Percentiles rank a stretch among this genome's conserved stretches.
Conservation (phyloP, 345 rosid genomes). For the Mercurialis annua region DNA sequence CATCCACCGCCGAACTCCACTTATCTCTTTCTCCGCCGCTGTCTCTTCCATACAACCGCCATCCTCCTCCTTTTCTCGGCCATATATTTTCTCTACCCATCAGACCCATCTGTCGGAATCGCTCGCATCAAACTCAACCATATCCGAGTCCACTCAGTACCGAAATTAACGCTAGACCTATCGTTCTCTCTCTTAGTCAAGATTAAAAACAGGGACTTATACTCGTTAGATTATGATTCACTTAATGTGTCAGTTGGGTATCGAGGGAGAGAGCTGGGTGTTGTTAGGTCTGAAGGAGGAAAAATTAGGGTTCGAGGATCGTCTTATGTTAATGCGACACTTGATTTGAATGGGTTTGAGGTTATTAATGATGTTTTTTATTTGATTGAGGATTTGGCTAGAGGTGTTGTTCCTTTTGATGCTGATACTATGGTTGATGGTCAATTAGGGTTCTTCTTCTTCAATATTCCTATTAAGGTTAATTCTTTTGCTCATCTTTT, state of each 20-base stretch:
- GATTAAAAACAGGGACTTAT: conserved; percentile 62
- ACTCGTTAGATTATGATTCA: conserved; percentile 57
- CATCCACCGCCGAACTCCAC: conserved; percentile 20
- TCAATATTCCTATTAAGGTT: conserved; percentile 67
- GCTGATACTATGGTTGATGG: conserved; percentile 55
- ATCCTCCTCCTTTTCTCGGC: conserved; percentile 48
- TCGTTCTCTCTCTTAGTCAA: conserved; percentile 59
- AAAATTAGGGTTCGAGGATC: conserved; percentile 55
- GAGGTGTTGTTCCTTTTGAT: conserved; percentile 69
- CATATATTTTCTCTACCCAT: conserved; percentile 63
- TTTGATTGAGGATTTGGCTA: conserved; percentile 65
- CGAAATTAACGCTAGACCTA: conserved; percentile 52
- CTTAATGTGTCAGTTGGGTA: conserved; percentile 69
- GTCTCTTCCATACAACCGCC: conserved; percentile 38
- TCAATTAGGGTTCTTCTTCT: conserved; percentile 51
- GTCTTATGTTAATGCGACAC: conserved; percentile 65
- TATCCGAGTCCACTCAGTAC: conserved; percentile 45
- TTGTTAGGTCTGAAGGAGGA: conserved; percentile 55
- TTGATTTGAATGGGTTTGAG: conserved; percentile 70
- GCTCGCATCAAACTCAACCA: conserved; percentile 56
- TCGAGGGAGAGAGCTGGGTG: conserved; percentile 71
- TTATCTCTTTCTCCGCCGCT: conserved; percentile 36
- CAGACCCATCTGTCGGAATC: conserved; percentile 55
- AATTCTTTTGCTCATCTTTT: neutral
- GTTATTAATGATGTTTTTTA: conserved; percentile 67